Conservation (phyloP, 2,329 filamentous ascomycete species). For the Coniella vitis region DNA sequence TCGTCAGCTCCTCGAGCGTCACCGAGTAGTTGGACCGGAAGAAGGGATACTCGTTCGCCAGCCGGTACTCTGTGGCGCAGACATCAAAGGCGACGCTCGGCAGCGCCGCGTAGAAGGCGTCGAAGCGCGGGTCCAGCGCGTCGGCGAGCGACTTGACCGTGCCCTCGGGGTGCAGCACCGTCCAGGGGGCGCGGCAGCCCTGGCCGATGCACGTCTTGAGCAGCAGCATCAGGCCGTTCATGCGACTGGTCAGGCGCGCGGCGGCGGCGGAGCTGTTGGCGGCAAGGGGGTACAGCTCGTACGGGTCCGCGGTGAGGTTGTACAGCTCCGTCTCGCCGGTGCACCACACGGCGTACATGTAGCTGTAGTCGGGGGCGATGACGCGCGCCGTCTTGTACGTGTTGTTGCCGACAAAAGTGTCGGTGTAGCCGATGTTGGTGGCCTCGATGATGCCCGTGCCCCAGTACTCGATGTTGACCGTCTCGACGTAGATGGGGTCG, state of each 20-base stretch:
- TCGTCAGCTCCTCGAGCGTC: conserved; percentile 8
- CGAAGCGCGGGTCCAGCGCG: conserved; percentile 40
- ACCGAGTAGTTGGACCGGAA: conserved; percentile 15
- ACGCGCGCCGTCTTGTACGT: conserved; percentile 58
- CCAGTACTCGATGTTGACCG: conserved; percentile 54
- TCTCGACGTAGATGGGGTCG: conserved; percentile 36
- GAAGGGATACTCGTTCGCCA: conserved; percentile 14
- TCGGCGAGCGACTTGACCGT: conserved; percentile 44
- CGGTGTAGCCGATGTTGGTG: conserved; percentile 25
- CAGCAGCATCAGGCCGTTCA: conserved; percentile 53
- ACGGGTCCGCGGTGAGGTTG: conserved; percentile 49
- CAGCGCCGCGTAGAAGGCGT: conserved; percentile 40
- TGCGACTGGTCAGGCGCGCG: conserved; percentile 36
- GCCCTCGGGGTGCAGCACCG: conserved; percentile 46
- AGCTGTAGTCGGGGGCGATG: conserved; percentile 45
- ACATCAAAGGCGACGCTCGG: conserved; percentile 13
- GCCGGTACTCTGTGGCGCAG: conserved; percentile 9
- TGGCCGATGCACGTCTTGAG: conserved; percentile 53
- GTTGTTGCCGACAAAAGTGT: conserved; percentile 32
- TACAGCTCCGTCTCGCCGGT: conserved; percentile 62
- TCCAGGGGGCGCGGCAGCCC: conserved; percentile 52
- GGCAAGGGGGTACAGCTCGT: conserved; percentile 42
- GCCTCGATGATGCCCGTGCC: conserved; percentile 36
- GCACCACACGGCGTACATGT: conserved; percentile 65
- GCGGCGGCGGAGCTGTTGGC: conserved; percentile 25